These are phyloP conservation scores for Striga hermonthica DNA, from an alignment of 305 asterid species.

Conservation along the genomic window DNA sequence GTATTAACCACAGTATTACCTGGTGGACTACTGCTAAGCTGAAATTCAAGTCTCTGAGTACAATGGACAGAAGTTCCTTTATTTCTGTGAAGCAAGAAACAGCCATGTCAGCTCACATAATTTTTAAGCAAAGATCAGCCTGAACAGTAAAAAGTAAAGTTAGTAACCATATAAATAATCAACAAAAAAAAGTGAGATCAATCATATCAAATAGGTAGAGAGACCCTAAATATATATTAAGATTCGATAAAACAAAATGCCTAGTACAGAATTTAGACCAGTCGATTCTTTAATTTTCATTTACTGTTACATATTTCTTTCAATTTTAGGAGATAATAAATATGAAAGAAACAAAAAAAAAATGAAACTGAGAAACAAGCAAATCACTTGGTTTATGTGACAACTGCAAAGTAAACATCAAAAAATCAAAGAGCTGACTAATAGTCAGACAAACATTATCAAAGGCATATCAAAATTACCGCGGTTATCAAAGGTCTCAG, in stretches of 20 bases:
- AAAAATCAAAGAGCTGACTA: constrained; percentile 3
- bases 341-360: too few species aligned
- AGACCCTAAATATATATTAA: background rate
- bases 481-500: constrained; percentile 89
- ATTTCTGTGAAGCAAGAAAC: constrained; percentile 60
- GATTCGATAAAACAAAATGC: constrained; percentile 5
- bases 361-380: constrained; percentile 2
- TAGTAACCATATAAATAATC: constrained; percentile 19
- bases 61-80: constrained; percentile 75
- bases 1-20: constrained; percentile 41
- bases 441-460: background rate
- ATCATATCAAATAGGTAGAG: constrained; percentile 10
- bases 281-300: background rate
- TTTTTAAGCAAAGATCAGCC: constrained; percentile 13
- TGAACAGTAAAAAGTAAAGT: constrained; percentile 20
- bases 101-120: constrained; percentile 25
- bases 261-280: background rate
- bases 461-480: constrained; percentile 44
- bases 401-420: constrained; percentile 20
- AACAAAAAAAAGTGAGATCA: constrained; percentile 22
- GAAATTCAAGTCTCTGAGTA: constrained; percentile 77
- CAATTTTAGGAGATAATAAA: background rate
- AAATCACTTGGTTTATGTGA: background rate
- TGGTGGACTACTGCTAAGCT: constrained; percentile 91
- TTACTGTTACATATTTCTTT: background rate